A percentile compares a stretch with the other conserved stretches of the same genome.
Conservation (phyloP, 257 asterid species). For the Lycium barbarum region DNA sequence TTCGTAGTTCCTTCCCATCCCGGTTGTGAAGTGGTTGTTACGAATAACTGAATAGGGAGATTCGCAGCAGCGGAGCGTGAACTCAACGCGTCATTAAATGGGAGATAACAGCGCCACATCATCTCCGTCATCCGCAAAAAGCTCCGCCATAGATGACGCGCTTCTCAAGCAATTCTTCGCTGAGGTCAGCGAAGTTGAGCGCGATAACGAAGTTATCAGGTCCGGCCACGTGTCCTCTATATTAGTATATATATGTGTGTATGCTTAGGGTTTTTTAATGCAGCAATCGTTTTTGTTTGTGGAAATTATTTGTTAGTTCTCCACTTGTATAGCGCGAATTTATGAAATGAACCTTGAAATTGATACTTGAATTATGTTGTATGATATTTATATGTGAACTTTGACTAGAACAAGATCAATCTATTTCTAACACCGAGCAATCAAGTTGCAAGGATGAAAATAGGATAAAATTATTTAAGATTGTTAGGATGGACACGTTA, state of each 20-base stretch:
- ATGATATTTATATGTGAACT: not conserved
- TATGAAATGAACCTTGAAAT: not conserved
- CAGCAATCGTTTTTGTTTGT: not conserved
- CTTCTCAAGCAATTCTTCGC: conserved; percentile 88
- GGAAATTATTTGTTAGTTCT: not conserved
- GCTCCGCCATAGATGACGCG: conserved; percentile 64
- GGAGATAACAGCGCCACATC: conserved; percentile 58
- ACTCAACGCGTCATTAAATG: conserved; percentile 46
- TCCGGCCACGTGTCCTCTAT: conserved; percentile 24
- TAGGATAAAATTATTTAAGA: not conserved
- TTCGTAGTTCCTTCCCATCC: not conserved
- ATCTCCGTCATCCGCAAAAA: conserved; percentile 22
- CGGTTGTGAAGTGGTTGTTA: not conserved
- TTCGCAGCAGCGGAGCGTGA: conserved; percentile 21
- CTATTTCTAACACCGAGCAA: not conserved
- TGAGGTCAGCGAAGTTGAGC: conserved; percentile 98
- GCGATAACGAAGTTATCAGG: conserved; percentile 95
- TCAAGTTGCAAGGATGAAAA: no score
- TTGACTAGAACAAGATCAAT: not conserved
- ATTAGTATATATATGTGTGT: not conserved
- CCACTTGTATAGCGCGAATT: not conserved
- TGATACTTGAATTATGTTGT: not conserved
- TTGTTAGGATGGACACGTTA: not conserved
- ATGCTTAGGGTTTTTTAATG: not conserved
- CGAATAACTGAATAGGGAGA: not conserved